A percentile compares a stretch with the other conserved stretches of the same genome.
Evolutionary conservation across 176 grass and related monocot species (phyloP).

Genomic region (Oryza meyeriana): DNA sequence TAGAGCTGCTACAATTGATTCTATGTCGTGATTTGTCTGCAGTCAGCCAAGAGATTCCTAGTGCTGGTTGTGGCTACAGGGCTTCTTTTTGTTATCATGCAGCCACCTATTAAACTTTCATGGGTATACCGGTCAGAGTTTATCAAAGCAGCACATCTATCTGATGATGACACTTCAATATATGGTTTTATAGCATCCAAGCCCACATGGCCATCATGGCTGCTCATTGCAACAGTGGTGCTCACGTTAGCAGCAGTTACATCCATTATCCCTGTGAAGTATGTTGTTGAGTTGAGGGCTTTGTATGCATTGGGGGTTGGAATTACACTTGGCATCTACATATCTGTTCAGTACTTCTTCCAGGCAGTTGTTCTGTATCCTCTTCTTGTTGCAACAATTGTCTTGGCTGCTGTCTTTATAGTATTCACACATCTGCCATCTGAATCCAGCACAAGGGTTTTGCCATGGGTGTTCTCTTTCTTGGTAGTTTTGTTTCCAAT

Average conservation of each 20-base stretch:
- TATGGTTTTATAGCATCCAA: slow-evolving; percentile 75
- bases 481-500: slow-evolving; percentile 85
- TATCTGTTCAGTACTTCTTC: slow-evolving; percentile 93
- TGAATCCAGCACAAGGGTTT: slow-evolving; percentile 86
- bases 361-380: slow-evolving; percentile 88
- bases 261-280: slow-evolving; percentile 94
- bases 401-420: slow-evolving; percentile 71
- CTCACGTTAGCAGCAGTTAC: slow-evolving; percentile 86
- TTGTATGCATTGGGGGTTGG: slow-evolving; percentile 82
- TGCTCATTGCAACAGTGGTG: slow-evolving; percentile 82
- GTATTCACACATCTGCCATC: slow-evolving; percentile 95
- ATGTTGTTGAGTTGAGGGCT: slow-evolving; percentile 80
- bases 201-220: slow-evolving; percentile 94
- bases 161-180: slow-evolving; percentile 92
- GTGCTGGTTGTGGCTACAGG: slow-evolving; percentile 73
- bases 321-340: slow-evolving; percentile 84
- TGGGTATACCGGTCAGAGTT: slow-evolving; percentile 86
- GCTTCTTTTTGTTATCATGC: slow-evolving; percentile 86
- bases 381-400: slow-evolving; percentile 80
- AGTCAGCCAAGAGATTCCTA: slow-evolving; percentile 83
- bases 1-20: slow-evolving; percentile 25
- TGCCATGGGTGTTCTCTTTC: slow-evolving; percentile 95
- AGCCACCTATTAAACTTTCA: slow-evolving; percentile 79
- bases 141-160: slow-evolving; percentile 70
- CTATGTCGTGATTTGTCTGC: slow-evolving; percentile 42